Percentiles rank a stretch among this genome's conserved stretches.
phyloP scores from a whole-genome alignment of 179 eudicot species.

The Heliamphora pulchella region DNA sequence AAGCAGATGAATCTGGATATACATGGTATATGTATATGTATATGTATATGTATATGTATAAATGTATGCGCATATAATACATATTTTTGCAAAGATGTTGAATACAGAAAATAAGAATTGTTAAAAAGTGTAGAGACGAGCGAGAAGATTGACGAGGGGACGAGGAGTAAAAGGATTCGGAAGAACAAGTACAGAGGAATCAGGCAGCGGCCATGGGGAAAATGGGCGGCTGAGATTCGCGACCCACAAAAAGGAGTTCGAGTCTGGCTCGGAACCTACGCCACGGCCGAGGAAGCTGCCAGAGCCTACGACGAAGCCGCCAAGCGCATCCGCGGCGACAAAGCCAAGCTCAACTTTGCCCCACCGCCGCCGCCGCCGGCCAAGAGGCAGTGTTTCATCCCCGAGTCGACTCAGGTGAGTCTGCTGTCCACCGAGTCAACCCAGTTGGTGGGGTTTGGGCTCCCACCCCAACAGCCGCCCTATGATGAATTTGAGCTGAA shows the following conservation, averaged over 20 bases:
- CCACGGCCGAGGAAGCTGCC: slow-evolving; percentile 66
- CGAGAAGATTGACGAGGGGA: slow-evolving; percentile 17
- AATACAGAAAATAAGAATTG: background rate
- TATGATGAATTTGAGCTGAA: slow-evolving; percentile 21
- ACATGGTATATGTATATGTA: too few relatives aligned
- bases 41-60: background rate
- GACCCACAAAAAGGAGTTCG: slow-evolving; percentile 66
- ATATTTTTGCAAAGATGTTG: background rate
- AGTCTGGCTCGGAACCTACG: slow-evolving; percentile 82
- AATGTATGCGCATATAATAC: background rate
- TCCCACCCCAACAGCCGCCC: slow-evolving; percentile 2
- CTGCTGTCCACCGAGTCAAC: background rate
- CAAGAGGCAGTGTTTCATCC: slow-evolving; percentile 18
- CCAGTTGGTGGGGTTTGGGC: slow-evolving; percentile 1
- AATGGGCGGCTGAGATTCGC: slow-evolving; percentile 85
- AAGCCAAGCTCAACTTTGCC: slow-evolving; percentile 80
- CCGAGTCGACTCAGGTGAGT: slow-evolving; percentile 6
- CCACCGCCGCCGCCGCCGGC: slow-evolving; percentile 13
- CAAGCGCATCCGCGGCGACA: slow-evolving; percentile 61
- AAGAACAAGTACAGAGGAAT: slow-evolving; percentile 69
- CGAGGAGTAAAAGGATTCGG: slow-evolving; percentile 26
- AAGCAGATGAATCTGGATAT: too few relatives aligned
- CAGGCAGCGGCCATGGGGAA: slow-evolving; percentile 78
- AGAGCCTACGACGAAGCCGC: slow-evolving; percentile 69
- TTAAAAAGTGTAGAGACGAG: slow-evolving; percentile 13